Percentiles rank a stretch among this genome's conserved stretches.
Evolutionary conservation across 495 filamentous ascomycete species (phyloP).

Genomic region (Sporormia fimetaria): DNA sequence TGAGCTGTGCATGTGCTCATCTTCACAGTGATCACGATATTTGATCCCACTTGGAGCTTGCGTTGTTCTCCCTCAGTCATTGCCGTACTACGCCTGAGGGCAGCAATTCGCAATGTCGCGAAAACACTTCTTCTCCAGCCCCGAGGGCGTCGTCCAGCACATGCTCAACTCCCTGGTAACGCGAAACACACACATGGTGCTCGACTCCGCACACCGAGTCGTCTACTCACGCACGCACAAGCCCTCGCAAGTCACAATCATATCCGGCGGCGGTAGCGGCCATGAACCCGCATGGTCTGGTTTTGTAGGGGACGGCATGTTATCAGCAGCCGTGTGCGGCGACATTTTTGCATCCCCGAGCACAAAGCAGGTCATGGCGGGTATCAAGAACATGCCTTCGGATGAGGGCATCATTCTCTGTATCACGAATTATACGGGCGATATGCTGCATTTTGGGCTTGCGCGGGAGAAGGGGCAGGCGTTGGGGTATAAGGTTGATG

Average conservation of each 20-base stretch:
- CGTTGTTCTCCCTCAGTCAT: too few species aligned
- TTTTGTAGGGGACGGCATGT: slow-evolving; percentile 50
- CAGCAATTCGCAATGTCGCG: too few species aligned
- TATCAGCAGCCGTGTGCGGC: slow-evolving; percentile 48
- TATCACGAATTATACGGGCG: slow-evolving; percentile 56
- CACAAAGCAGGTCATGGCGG: slow-evolving; percentile 51
- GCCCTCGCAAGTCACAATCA: slow-evolving; percentile 43
- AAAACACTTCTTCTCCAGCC: slow-evolving; percentile 33
- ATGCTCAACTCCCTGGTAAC: slow-evolving; percentile 45
- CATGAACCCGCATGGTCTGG: slow-evolving; percentile 56
- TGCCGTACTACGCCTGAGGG: too few species aligned
- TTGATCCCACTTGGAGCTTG: too few species aligned
- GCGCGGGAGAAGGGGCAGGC: slow-evolving; percentile 51
- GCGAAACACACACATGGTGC: slow-evolving; percentile 45
- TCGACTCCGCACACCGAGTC: slow-evolving; percentile 46
- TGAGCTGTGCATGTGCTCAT: too few species aligned
- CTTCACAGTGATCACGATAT: too few species aligned
- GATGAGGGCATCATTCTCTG: slow-evolving; percentile 49
- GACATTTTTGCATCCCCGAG: slow-evolving; percentile 52
- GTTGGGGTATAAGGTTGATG: slow-evolving; percentile 41
- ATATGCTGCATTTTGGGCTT: slow-evolving; percentile 53
- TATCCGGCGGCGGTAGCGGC: slow-evolving; percentile 50
- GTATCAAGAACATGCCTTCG: slow-evolving; percentile 44
- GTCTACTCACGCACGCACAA: slow-evolving; percentile 45
- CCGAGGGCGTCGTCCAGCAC: slow-evolving; percentile 40